Evolutionary conservation across 495 filamentous ascomycete genomes (phyloP), one percentile per base, ranked within the genome.

Genomic region (Durotheca rogersii): DNA sequence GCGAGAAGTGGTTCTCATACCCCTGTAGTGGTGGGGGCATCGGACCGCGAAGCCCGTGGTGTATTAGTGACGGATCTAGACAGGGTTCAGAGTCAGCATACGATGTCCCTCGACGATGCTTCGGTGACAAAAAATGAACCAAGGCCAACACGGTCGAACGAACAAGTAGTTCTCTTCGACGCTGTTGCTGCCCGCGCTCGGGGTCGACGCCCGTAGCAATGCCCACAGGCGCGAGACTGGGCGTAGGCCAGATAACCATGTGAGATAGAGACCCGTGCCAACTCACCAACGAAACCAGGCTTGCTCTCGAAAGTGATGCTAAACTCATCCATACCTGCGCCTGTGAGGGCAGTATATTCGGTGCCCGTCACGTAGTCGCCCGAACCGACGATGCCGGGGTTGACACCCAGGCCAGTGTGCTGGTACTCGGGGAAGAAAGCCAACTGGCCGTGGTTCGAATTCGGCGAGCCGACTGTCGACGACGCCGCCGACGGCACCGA

Each of bases 391-490:
- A 88, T 86, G 41, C 74, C 73, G n/a, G 85, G 85, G 35, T 72
- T 75, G 38, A 88, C 74, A 7, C 81, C 84, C 25, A 90, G 70
- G 23, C 81, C 83, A 34, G 75, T 70, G 21, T 77, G 72, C n/a
- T 79, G 77, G 80, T 85, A 88, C 52, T 82, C 58, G 69, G 79
- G 65, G 60, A 82, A 72, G 62, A 74, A 70, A 30, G 79, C 70
- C 40, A 76, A 72, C 31, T 85, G 79, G 12, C 80, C 74, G 47
- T 79, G 77, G 41, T 78, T 79, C 0, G 85, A 85, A 50, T 84
- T 86, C 14, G 90, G 90, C 6, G 90, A 96, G 23, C 85, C 88
- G 58, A 88, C 85, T 23, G 83, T 79, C 3, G 90, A 95, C 1
- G 90, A 93, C 11, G 87, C 78, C 9, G 85, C 83, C 10, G 88